These are phyloP conservation scores for Rubroboletus satanas DNA, from an alignment of 768 basidiomycete genomes.

Conservation along the genomic window DNA sequence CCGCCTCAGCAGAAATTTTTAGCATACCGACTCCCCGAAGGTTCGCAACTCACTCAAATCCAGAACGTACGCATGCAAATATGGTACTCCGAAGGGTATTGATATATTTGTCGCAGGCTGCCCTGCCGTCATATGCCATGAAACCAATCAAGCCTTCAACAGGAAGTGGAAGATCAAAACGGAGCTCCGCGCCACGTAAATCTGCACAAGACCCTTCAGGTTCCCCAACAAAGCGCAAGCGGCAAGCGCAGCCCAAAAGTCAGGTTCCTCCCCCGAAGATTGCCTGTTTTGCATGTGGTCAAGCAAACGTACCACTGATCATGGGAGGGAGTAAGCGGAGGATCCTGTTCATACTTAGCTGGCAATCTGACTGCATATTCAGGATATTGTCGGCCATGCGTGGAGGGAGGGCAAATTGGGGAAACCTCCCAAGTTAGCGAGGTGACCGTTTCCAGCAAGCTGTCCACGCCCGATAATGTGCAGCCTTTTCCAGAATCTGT, in stretches of 20 bases:
- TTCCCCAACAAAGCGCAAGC: constrained; percentile 39
- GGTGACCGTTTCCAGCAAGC: not conserved
- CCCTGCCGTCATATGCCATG: constrained; percentile 47
- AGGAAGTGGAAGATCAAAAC: constrained; percentile 35
- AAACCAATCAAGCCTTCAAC: constrained; percentile 54
- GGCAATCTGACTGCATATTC: not conserved
- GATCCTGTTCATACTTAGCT: not conserved
- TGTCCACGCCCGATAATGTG: not conserved
- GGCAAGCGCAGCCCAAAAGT: constrained; percentile 33
- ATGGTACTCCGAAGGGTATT: not conserved
- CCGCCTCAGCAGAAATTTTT: constrained; percentile 47
- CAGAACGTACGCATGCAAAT: constrained; percentile 44
- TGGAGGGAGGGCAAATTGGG: constrained; percentile 47
- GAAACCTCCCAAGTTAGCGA: constrained; percentile 25
- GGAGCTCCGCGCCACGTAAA: constrained; percentile 35
- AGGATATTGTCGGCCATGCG: constrained; percentile 72
- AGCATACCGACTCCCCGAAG: constrained; percentile 53
- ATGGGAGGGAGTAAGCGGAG: constrained; percentile 63
- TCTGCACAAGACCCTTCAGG: constrained; percentile 20
- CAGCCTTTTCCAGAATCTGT: constrained; percentile 5
- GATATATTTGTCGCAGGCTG: constrained; percentile 33
- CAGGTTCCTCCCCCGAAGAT: constrained; percentile 41
- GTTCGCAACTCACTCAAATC: constrained; percentile 54
- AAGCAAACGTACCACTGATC: constrained; percentile 71
- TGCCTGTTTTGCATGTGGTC: constrained; percentile 57